These are phyloP conservation scores for Fonsecaea nubica DNA, from an alignment of 2,329 filamentous ascomycete species.

Conservation along the genomic window DNA sequence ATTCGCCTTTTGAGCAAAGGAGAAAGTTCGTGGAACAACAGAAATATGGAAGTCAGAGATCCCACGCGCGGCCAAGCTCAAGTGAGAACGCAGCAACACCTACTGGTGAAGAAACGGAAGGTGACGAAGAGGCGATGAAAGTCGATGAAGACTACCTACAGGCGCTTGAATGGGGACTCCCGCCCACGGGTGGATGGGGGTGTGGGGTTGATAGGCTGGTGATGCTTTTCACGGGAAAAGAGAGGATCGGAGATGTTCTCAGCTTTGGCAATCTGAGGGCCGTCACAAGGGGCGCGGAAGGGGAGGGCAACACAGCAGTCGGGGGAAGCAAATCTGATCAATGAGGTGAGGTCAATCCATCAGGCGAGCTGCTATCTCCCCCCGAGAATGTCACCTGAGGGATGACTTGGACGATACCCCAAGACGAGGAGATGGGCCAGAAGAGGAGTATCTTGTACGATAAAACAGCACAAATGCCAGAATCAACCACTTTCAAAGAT, in stretches of 20 bases:
- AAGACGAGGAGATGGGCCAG: not conserved
- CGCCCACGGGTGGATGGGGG: conserved; percentile 97
- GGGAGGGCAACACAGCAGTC: not conserved
- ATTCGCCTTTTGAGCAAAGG: conserved; percentile 84
- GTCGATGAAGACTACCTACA: conserved; percentile 83
- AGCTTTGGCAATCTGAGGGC: conserved; percentile 81
- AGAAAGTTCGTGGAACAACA: conserved; percentile 75
- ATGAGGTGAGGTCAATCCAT: not conserved
- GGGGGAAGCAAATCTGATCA: not conserved
- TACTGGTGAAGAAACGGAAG: conserved; percentile 52
- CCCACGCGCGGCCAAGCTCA: not conserved
- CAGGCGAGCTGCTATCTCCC: not conserved
- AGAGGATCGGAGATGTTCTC: conserved; percentile 83
- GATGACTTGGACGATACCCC: not conserved
- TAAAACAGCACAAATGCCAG: too few relatives aligned
- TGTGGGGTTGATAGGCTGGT: conserved; percentile 88
- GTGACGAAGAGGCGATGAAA: conserved; percentile 54
- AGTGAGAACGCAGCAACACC: not conserved
- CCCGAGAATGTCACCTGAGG: not conserved
- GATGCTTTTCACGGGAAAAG: conserved; percentile 84
- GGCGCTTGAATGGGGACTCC: conserved; percentile 84
- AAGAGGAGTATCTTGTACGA: not conserved
- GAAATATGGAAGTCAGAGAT: conserved; percentile 40
- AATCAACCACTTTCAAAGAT: too few relatives aligned
- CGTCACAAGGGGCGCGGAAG: conserved; percentile 46